Evolutionary conservation across 2,329 filamentous ascomycete species (phyloP), one percentile per base, ranked within the genome.

Genomic region (Curvularia verruculosa): DNA sequence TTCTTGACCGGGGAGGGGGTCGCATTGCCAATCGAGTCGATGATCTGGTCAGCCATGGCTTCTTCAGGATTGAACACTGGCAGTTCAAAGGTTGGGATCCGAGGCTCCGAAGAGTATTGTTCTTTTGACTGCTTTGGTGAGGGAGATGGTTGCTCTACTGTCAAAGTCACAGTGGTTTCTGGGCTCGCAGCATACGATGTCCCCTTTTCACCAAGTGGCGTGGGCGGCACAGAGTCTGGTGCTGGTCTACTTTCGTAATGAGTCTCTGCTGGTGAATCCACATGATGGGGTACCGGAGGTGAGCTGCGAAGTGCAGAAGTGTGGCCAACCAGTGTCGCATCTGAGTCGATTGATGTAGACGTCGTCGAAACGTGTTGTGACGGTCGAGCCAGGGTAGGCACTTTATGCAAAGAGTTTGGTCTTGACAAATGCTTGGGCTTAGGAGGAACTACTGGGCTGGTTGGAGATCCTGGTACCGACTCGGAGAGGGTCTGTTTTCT

Each of bases 1-100:
- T 70, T 72, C 54, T 79, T 79, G 13, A 72, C 59, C 1, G 78
- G 78, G 3, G 78, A 79, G 5, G 78, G 77, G 1, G 74, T 77
- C 13, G 76, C 74, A 48, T 75, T 67, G 28, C 71, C 70, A 45
- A 77, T 73, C 8, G 75, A 75, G 7, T 72, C 69, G 50, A 79
- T 71, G 50, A 80, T 80, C 47, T 73, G 70, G 28, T 77, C 75
- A 21, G 74, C 75, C 12, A 76, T 68, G 23, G 58, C 64, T 52
- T 76, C 72, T 52, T 75, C 73, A 9, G 61, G 46, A 29, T 57
- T 62, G 31, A 66, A 44, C 9, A 68, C 64, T 12, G 56, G 57
- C 15, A 59, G 66, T 21, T 70, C 62, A 8, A 68, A 65, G 5
- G 61, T 56, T 29, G 61, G 61, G 7, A 58, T 47, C 31, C 54